phyloP scores from a whole-genome alignment of 176 grass and related monocot genomes.

The Saccharum spontaneum region DNA sequence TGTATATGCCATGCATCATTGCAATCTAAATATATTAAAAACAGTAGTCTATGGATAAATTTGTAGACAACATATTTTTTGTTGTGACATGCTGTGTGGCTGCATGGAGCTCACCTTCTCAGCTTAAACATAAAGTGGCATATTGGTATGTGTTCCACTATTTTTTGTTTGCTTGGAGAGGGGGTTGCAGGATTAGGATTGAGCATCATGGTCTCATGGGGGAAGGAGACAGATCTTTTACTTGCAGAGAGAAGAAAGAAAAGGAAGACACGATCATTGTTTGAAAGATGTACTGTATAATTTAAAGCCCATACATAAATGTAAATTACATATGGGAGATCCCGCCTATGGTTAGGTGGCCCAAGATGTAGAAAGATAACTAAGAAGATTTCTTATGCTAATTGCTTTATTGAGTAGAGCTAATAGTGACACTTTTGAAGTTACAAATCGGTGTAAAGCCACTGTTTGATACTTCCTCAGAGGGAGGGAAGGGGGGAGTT shows the following conservation, averaged over 20 bases:
- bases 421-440: background rate
- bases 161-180: background rate
- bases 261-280: background rate
- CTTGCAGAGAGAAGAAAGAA: background rate
- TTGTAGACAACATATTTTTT: background rate
- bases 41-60: background rate
- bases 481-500: background rate
- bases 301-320: background rate
- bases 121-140: slow-evolving; percentile 6
- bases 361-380: background rate
- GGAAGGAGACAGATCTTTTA: slow-evolving; percentile 23
- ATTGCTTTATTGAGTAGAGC: slow-evolving; percentile 6
- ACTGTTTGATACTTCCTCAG: background rate
- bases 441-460: slow-evolving; percentile 8
- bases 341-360: background rate
- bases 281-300: background rate
- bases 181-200: background rate
- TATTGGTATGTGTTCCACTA: slow-evolving; percentile 8
- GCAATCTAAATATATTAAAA: slow-evolving; percentile 7
- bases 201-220: background rate
- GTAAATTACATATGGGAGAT: slow-evolving; percentile 10
- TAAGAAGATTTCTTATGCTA: background rate
- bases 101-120: slow-evolving; percentile 1
- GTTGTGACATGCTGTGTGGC: background rate
- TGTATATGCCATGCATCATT: slow-evolving; percentile 9